Percentiles rank a stretch among this genome's conserved stretches.
These are phyloP conservation scores for Quercus ilex DNA, from an alignment of 306 rosid genomes.

Conservation along the genomic window DNA sequence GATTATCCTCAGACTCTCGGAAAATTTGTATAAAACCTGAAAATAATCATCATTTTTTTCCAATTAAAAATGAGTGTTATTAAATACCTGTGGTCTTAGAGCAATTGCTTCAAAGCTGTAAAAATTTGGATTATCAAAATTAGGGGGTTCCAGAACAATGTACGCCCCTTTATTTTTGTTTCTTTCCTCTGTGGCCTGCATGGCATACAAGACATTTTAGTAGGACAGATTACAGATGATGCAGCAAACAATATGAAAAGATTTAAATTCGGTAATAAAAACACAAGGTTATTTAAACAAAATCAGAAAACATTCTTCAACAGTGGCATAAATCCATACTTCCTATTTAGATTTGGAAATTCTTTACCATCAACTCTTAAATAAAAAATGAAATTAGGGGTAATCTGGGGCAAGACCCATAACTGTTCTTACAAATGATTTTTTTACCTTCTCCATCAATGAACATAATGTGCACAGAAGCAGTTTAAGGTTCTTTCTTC, in stretches of 20 bases:
- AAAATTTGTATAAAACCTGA: background rate
- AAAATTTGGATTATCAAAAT: slow-evolving; percentile 66
- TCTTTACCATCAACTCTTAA: background rate
- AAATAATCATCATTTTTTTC: background rate
- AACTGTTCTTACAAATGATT: background rate
- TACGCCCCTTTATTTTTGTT: slow-evolving; percentile 81
- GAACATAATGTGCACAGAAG: background rate
- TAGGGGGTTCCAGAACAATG: slow-evolving; percentile 69
- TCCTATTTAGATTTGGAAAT: background rate
- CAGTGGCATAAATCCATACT: background rate
- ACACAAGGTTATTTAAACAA: background rate
- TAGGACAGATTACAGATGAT: background rate
- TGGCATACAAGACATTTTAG: slow-evolving; percentile 6
- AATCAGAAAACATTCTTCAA: background rate
- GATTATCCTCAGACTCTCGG: background rate
- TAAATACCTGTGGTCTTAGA: slow-evolving; percentile 73
- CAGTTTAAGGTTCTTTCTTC: background rate
- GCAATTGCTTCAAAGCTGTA: slow-evolving; percentile 67
- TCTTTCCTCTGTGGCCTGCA: slow-evolving; percentile 68
- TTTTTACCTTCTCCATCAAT: background rate
- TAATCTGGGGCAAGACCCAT: background rate
- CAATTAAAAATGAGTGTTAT: background rate
- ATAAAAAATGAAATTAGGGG: background rate
- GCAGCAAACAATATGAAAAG: background rate
- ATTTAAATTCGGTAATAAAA: background rate